Base-by-base conservation (phyloP, 176 grass and related monocot species). In the Chloris gayana region DNA sequence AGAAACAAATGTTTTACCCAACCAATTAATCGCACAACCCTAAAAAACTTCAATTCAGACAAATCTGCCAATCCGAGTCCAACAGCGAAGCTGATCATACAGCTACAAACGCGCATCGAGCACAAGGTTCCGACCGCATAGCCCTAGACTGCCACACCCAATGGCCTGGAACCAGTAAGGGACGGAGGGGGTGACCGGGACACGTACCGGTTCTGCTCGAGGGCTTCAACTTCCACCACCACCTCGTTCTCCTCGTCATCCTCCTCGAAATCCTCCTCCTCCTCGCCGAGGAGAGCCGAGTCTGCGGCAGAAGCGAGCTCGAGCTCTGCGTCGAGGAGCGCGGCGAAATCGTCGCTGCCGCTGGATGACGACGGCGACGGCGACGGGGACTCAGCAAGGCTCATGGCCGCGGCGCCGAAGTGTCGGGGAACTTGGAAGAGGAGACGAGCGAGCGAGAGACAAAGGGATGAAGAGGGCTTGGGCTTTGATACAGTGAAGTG, bases 251-350 rank as follows among this genome's bases (percentile, higher is more conserved):
- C 75, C 14, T 19, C 88, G 21, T 73, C 69, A 17, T 67, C 58
- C 32, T 18, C 88, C 31, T 77, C 61, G 15, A 73, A 63, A 9
- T 62, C 58, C n/a, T 24, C 57, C 0, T 38, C 64, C 15, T 85
- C 75, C 4, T 70, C 67, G 19, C 39, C 80, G 51, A 61, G 82
- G 56, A 21, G 19, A 19, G 69, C 24, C 35, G 87, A 89, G 72
- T 85, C 77, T 3, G 73, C 84, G 24, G 73, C 72, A 25, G 84
- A 85, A 80, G 56, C 66, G 18, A 86, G 61, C 27, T 93, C 95
- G 75, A 98, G 87, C 86, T 98, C 95, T 8, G 83, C 73, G 18
- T 88, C 90, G 64, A 98, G 86, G 39, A 88, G 77, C 11, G 84
- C 75, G 14, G 91, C 88, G 78, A 91, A 89, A 62, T 91, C 92